A percentile compares a stretch with the other conserved stretches of the same genome.
Evolutionary conservation across 208 protist genomes (phyloP).

Genomic region (Wallacemonas collosoma): DNA sequence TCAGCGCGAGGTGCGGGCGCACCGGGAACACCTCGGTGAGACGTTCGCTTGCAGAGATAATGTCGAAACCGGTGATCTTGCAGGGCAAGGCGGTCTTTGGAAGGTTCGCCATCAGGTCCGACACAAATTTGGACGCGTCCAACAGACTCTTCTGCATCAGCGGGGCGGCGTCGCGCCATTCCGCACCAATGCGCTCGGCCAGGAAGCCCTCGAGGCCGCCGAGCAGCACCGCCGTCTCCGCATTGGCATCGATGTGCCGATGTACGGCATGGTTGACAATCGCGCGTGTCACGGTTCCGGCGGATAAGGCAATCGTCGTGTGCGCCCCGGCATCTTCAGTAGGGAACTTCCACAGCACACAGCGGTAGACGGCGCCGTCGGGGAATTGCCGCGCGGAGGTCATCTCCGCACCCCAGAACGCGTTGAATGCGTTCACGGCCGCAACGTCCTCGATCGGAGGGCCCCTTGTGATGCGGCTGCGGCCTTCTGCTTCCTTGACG

Average conservation of each 20-base stretch:
- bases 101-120: conserved; percentile 63
- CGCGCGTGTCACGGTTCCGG: conserved; percentile 54
- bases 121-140: conserved; percentile 60
- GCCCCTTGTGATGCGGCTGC: conserved; percentile 76
- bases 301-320: conserved; percentile 55
- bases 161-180: conserved; percentile 72
- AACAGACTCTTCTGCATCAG: conserved; percentile 61
- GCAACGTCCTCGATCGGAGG: conserved; percentile 70
- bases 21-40: conserved; percentile 75
- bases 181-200: conserved; percentile 65
- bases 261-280: conserved; percentile 67
- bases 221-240: conserved; percentile 46
- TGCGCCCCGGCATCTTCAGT: conserved; percentile 48
- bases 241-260: conserved; percentile 34
- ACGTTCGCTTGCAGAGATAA: conserved; percentile 73
- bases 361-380: conserved; percentile 86
- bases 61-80: conserved; percentile 70
- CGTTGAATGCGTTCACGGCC: conserved; percentile 72
- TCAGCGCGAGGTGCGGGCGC: conserved; percentile 80
- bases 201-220: conserved; percentile 67
- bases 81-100: conserved; percentile 69
- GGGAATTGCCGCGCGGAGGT: conserved; percentile 87
- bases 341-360: conserved; percentile 74
- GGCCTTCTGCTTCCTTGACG: conserved; percentile 60
- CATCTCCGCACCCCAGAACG: conserved; percentile 71